These are phyloP conservation scores for Pseudopyrenochaeta lycopersici DNA, from an alignment of 2,329 filamentous ascomycete species.

Conservation along the genomic window DNA sequence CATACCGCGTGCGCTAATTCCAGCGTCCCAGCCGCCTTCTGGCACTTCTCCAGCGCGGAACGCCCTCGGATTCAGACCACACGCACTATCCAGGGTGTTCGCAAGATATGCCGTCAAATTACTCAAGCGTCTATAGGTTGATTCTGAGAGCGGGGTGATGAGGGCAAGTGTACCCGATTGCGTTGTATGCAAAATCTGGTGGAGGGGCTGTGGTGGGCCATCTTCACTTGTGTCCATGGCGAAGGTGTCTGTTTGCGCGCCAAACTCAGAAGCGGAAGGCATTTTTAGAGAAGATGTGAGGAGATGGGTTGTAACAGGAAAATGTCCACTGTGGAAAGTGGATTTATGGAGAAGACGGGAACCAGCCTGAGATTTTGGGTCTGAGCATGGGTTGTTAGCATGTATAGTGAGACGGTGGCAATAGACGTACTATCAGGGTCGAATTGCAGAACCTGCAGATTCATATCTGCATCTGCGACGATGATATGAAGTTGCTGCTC, in stretches of 20 bases:
- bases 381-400: conserved; percentile 56
- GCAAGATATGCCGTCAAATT: conserved; percentile 83
- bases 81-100: conserved; percentile 77
- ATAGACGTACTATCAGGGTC: conserved; percentile 83
- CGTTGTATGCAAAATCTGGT: conserved; percentile 43
- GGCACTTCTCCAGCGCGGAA: conserved; percentile 69
- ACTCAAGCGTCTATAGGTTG: conserved; percentile 82
- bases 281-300: conserved; percentile 72
- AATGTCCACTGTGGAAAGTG: conserved; percentile 86
- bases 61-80: conserved; percentile 83
- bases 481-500: conserved; percentile 84
- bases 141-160: conserved; percentile 79
- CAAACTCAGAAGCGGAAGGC: conserved; percentile 42
- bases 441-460: conserved; percentile 89
- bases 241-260: conserved; percentile 44
- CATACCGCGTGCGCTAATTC: conserved; percentile 67
- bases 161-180: conserved; percentile 78
- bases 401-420: neutral
- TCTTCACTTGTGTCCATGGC: conserved; percentile 19
- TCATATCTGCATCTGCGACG: conserved; percentile 83
- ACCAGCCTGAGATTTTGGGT: conserved; percentile 91
- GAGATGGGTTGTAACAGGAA: conserved; percentile 77
- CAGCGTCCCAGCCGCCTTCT: conserved; percentile 39
- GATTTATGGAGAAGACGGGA: conserved; percentile 86
- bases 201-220: conserved; percentile 16